Percentiles rank a stretch among this genome's conserved stretches.
These are phyloP conservation scores for Chalaropsis ovoidea DNA, from an alignment of 2,329 filamentous ascomycete species.

Conservation along the genomic window DNA sequence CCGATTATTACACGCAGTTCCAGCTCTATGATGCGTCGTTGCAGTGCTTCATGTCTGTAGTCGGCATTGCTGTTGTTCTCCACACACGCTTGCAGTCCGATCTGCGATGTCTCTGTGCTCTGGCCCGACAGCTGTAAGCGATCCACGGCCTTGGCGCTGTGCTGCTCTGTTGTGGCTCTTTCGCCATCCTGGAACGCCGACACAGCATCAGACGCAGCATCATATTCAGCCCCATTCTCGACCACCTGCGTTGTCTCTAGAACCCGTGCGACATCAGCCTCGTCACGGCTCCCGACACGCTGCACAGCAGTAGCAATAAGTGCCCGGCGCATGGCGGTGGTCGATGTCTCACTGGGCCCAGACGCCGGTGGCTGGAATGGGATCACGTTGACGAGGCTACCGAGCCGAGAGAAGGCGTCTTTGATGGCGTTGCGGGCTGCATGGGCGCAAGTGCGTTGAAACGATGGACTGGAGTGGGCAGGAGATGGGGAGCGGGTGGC, in stretches of 20 bases:
- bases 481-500: background rate
- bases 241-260: background rate
- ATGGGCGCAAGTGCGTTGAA: background rate
- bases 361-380: background rate
- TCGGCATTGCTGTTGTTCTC: background rate
- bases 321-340: background rate
- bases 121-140: background rate
- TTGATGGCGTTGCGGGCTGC: background rate
- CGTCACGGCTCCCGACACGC: constrained; percentile 1
- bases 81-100: background rate
- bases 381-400: background rate
- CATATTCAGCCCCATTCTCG: background rate
- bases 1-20: constrained; percentile 14
- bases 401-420: background rate
- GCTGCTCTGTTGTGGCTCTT: background rate
- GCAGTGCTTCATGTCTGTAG: background rate
- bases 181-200: background rate
- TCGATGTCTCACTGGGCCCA: background rate
- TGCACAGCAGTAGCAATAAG: background rate
- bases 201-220: background rate
- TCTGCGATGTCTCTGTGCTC: background rate
- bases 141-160: background rate
- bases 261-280: background rate
- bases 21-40: constrained; percentile 8
- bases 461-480: background rate